Evolutionary conservation across 176 grass and related monocot genomes (phyloP).

Genomic region (Aegilops bicornis): DNA sequence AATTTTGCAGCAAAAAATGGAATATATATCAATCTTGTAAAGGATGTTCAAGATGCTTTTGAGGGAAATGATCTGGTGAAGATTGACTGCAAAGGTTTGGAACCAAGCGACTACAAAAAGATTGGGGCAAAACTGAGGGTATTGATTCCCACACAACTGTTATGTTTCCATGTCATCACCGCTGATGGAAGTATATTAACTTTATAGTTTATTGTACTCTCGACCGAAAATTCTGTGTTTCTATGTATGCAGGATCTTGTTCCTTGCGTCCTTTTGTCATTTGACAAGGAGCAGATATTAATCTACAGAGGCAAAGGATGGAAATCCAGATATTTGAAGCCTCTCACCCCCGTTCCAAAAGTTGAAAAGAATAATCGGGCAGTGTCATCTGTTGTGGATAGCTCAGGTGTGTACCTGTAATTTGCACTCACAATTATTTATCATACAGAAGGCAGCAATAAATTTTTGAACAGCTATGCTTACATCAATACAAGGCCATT

Average conservation of each 20-base stretch:
- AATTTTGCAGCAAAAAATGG: constrained; percentile 82
- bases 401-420: constrained; percentile 51
- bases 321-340: constrained; percentile 75
- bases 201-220: neutral
- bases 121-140: constrained; percentile 95
- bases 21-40: constrained; percentile 92
- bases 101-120: constrained; percentile 99
- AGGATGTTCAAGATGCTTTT: constrained; percentile 82
- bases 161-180: constrained; percentile 20
- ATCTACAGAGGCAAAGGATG: constrained; percentile 86
- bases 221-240: constrained; percentile 36
- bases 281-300: constrained; percentile 88
- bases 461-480: neutral
- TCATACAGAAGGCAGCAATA: neutral
- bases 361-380: constrained; percentile 25
- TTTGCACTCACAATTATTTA: neutral
- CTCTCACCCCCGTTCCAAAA: constrained; percentile 46
- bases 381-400: constrained; percentile 37
- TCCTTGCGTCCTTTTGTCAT: constrained; percentile 89
- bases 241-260: constrained; percentile 74
- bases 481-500: neutral
- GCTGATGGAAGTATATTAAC: constrained; percentile 16
- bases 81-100: constrained; percentile 83
- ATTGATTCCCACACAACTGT: constrained; percentile 6
- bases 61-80: constrained; percentile 80